A percentile compares a stretch with the other conserved stretches of the same genome.
Conservation (phyloP, 202 grass and related monocot species). For the Carex sylvatica region DNA sequence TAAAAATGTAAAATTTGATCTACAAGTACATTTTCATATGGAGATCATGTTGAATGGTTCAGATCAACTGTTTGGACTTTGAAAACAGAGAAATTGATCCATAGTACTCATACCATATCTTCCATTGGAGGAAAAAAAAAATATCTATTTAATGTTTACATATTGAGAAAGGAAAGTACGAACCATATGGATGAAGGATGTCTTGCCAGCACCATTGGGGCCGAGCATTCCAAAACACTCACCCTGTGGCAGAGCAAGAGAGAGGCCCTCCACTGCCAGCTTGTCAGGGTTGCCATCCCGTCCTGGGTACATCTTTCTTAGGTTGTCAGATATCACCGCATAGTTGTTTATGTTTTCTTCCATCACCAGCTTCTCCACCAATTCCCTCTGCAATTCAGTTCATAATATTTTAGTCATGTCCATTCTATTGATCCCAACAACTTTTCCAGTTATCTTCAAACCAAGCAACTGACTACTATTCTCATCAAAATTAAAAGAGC, state of each 20-base stretch:
- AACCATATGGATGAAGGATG: conserved; percentile 88
- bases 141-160: background rate
- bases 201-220: conserved; percentile 83
- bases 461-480: background rate
- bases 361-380: conserved; percentile 42
- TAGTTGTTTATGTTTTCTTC: conserved; percentile 35
- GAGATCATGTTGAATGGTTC: no score
- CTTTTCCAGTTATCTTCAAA: background rate
- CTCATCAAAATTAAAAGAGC: background rate
- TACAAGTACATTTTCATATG: no score
- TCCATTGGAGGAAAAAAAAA: background rate
- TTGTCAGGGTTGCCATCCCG: conserved; percentile 65
- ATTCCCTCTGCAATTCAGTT: conserved; percentile 39
- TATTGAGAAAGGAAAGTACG: background rate
- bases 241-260: conserved; percentile 67
- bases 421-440: background rate
- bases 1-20: no score
- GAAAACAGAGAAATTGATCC: no score
- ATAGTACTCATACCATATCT: background rate
- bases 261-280: conserved; percentile 61
- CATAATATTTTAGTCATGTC: background rate
- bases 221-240: conserved; percentile 93
- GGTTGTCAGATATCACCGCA: conserved; percentile 63
- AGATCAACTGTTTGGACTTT: no score
- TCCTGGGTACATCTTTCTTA: conserved; percentile 70